Conservation (phyloP, 148 eudicot species). For the Nepenthes gracilis region DNA sequence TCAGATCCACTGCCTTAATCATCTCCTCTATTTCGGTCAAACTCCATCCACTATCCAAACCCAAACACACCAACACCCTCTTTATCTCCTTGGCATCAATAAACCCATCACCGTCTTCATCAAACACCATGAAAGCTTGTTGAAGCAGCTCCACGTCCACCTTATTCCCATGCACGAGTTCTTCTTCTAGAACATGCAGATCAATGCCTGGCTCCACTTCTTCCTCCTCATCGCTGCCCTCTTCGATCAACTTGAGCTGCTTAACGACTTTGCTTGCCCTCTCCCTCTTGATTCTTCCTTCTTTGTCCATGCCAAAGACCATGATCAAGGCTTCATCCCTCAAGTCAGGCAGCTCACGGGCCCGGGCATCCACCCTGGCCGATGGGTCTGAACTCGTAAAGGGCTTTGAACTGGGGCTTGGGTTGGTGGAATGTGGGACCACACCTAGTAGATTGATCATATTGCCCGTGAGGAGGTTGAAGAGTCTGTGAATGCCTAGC, state of each 20-base stretch:
- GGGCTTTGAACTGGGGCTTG: constrained; percentile 1
- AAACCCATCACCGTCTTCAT: constrained; percentile 29
- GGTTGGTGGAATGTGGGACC: constrained; percentile 17
- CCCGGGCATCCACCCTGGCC: neutral
- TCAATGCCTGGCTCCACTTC: constrained; percentile 10
- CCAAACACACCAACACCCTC: constrained; percentile 30
- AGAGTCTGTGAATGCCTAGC: constrained; percentile 8
- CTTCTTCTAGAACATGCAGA: constrained; percentile 14
- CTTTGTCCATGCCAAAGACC: constrained; percentile 31
- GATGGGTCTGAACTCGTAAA: neutral
- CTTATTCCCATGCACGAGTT: constrained; percentile 14
- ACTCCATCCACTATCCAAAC: constrained; percentile 34
- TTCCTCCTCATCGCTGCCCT: neutral
- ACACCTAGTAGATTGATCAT: constrained; percentile 12
- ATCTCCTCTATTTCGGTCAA: constrained; percentile 24
- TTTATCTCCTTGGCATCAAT: constrained; percentile 37
- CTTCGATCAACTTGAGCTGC: constrained; percentile 21
- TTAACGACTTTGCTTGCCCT: constrained; percentile 23
- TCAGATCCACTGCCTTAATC: constrained; percentile 33
- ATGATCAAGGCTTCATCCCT: constrained; percentile 24
- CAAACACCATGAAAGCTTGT: constrained; percentile 32
- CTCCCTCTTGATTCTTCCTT: constrained; percentile 26
- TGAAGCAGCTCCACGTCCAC: constrained; percentile 12
- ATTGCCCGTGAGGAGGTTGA: constrained; percentile 14
- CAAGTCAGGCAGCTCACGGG: constrained; percentile 8